Evolutionary conservation across 2,329 filamentous ascomycete genomes (phyloP).

Genomic region (Pyrenophora teres): DNA sequence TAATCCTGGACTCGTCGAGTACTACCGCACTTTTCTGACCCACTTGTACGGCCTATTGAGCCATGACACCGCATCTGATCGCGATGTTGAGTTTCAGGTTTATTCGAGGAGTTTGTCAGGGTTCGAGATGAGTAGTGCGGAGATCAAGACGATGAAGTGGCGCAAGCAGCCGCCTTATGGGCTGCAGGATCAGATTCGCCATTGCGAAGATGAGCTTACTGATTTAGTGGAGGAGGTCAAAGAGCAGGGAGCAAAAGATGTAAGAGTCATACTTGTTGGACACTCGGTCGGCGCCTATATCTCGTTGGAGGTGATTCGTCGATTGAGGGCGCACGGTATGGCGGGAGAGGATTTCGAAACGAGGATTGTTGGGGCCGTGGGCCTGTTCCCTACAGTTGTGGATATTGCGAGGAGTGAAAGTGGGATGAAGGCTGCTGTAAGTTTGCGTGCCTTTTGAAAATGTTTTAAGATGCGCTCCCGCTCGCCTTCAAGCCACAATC

Average conservation of each 20-base stretch:
- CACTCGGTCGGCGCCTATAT: constrained; percentile 56
- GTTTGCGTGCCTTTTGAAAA: constrained; percentile 14
- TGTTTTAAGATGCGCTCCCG: neutral
- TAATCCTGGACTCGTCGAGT: constrained; percentile 76
- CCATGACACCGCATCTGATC: constrained; percentile 22
- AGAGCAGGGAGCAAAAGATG: constrained; percentile 29
- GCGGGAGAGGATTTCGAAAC: constrained; percentile 27
- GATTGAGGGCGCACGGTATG: constrained; percentile 35
- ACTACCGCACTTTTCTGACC: constrained; percentile 71
- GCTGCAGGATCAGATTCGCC: constrained; percentile 57
- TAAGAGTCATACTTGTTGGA: constrained; percentile 49
- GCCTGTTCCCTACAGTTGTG: constrained; percentile 55
- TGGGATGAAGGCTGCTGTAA: constrained; percentile 49
- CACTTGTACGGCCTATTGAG: constrained; percentile 61
- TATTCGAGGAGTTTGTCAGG: constrained; percentile 51
- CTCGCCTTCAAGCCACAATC: no score
- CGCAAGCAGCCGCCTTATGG: constrained; percentile 44
- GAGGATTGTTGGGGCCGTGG: constrained; percentile 42
- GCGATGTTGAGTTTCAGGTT: constrained; percentile 40
- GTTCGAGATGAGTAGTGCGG: constrained; percentile 45
- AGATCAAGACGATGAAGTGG: constrained; percentile 29
- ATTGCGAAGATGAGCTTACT: constrained; percentile 52
- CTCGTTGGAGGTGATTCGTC: constrained; percentile 48
- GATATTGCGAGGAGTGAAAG: constrained; percentile 52
- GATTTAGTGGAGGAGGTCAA: constrained; percentile 42